Conservation (phyloP, 768 basidiomycete species). For the Porphyrellus cyaneotinctus region DNA sequence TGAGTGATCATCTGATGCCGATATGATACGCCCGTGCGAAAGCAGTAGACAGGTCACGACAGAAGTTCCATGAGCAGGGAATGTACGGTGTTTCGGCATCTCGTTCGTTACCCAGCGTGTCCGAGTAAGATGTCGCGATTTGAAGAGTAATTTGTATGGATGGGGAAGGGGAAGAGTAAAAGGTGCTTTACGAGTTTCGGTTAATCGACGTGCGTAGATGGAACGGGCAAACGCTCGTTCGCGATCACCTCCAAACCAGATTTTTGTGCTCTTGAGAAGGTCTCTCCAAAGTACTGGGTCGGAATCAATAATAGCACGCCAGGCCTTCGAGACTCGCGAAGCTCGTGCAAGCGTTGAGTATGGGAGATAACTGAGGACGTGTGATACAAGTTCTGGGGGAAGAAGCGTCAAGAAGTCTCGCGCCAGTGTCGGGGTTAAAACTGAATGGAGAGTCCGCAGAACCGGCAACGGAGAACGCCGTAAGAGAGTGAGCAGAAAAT, state of each 20-base stretch:
- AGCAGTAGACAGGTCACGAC: conserved; percentile 97
- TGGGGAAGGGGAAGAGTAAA: conserved; percentile 67
- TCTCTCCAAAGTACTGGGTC: conserved; percentile 90
- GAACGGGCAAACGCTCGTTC: conserved; percentile 77
- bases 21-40: conserved; percentile 92
- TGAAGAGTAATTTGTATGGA: conserved; percentile 91
- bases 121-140: conserved; percentile 78
- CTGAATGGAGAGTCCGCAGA: conserved; percentile 81
- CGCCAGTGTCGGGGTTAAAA: conserved; percentile 85
- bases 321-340: conserved; percentile 82
- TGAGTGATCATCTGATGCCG: conserved; percentile 94
- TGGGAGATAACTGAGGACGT: conserved; percentile 81
- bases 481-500: conserved; percentile 87
- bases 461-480: conserved; percentile 91
- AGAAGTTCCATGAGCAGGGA: conserved; percentile 82
- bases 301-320: conserved; percentile 89
- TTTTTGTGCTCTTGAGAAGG: conserved; percentile 73
- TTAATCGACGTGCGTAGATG: conserved; percentile 58
- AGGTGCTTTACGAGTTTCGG: conserved; percentile 35
- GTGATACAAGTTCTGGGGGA: conserved; percentile 88
- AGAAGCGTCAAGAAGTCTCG: conserved; percentile 92
- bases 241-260: conserved; percentile 86
- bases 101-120: conserved; percentile 75
- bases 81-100: conserved; percentile 71
- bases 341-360: conserved; percentile 80